Percentiles rank a stretch among this genome's conserved stretches.
These are phyloP conservation scores for Bathelium albidoporum DNA, from an alignment of 495 filamentous ascomycete genomes.

Conservation along the genomic window DNA sequence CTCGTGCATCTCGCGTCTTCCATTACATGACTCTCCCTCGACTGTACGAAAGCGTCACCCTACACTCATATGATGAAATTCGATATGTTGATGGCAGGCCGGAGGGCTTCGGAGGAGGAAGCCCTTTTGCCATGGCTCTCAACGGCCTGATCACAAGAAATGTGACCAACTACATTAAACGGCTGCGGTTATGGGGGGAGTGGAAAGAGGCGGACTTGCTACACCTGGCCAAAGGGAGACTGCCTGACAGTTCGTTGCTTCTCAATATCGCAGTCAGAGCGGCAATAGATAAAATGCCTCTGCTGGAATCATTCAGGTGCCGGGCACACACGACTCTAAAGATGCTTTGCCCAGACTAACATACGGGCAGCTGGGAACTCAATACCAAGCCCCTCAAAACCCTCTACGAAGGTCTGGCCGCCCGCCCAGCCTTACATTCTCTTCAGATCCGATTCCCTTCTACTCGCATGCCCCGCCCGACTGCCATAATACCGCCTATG, in stretches of 20 bases:
- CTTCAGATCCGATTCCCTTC: slow-evolving; percentile 47
- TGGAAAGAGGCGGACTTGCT: slow-evolving; percentile 50
- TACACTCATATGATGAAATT: slow-evolving; percentile 51
- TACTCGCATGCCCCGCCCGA: slow-evolving; percentile 47
- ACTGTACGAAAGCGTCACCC: slow-evolving; percentile 46
- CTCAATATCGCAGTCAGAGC: slow-evolving; percentile 49
- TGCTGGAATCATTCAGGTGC: slow-evolving; percentile 43
- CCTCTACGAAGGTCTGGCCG: slow-evolving; percentile 45
- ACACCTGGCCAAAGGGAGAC: slow-evolving; percentile 47
- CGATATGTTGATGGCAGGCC: slow-evolving; percentile 49
- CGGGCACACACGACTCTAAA: not conserved
- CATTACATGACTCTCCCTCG: slow-evolving; percentile 56
- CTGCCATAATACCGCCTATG: slow-evolving; percentile 47
- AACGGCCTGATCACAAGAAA: slow-evolving; percentile 50
- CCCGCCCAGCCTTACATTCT: slow-evolving; percentile 40
- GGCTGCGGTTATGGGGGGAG: slow-evolving; percentile 44
- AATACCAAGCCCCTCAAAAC: slow-evolving; percentile 53
- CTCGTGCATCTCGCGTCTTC: slow-evolving; percentile 51
- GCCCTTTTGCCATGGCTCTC: slow-evolving; percentile 53
- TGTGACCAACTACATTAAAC: slow-evolving; percentile 42
- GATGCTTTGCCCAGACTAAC: not conserved
- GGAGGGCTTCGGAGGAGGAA: slow-evolving; percentile 51
- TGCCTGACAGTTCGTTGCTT: slow-evolving; percentile 56
- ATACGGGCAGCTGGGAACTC: slow-evolving; percentile 44
- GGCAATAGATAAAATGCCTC: slow-evolving; percentile 48